Conservation (phyloP, 352 stramenopile genomes). For the Phytophthora syringae region DNA sequence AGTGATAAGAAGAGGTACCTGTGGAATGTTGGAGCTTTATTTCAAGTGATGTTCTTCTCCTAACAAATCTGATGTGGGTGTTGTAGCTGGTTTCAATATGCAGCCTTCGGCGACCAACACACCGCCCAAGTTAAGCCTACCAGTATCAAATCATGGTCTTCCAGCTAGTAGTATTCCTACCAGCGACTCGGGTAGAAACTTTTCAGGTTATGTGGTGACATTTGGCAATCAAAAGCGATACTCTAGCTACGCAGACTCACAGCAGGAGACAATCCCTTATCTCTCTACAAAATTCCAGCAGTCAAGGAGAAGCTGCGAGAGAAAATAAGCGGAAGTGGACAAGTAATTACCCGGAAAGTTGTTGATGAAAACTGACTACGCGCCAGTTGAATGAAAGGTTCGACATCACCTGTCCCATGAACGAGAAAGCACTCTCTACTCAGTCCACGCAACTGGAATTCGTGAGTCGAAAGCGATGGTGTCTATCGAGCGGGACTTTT, state of each 20-base stretch:
- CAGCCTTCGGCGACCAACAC: conserved; percentile 51
- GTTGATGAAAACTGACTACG: too few relatives aligned
- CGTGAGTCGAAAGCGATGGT: too few relatives aligned
- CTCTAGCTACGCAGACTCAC: conserved; percentile 28
- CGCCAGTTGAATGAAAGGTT: too few relatives aligned
- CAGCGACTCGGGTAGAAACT: conserved; percentile 7
- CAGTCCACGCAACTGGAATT: too few relatives aligned
- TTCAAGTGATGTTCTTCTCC: background rate
- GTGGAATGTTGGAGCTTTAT: background rate
- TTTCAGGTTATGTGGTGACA: conserved; percentile 58
- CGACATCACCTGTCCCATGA: too few relatives aligned
- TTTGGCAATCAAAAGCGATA: conserved; percentile 61
- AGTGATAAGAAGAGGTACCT: conserved; percentile 40
- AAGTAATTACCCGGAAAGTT: too few relatives aligned
- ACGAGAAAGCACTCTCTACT: too few relatives aligned
- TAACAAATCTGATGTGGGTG: background rate
- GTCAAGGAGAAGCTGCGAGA: conserved; percentile 5
- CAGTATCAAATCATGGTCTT: conserved; percentile 3
- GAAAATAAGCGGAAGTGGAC: background rate
- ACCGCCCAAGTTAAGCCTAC: background rate
- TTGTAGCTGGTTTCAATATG: conserved; percentile 38
- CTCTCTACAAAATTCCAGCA: conserved; percentile 43
- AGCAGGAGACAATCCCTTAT: conserved; percentile 50
- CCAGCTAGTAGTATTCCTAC: conserved; percentile 18
- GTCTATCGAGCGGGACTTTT: conserved; percentile 4